Evolutionary conservation across 768 basidiomycete species (phyloP).

Genomic region (Agrocybe chaxingu): DNA sequence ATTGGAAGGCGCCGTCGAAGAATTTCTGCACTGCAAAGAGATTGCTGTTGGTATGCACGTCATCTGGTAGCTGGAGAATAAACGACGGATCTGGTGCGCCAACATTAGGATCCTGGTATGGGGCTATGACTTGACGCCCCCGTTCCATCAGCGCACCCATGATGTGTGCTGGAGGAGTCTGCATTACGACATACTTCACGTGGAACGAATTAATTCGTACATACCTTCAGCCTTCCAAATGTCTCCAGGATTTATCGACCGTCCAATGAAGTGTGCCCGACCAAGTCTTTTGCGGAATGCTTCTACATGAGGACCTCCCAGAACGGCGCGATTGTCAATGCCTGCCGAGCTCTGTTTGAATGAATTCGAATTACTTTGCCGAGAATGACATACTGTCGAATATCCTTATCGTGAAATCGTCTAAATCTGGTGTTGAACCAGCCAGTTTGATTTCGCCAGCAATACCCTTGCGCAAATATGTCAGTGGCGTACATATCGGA

Average conservation of each 20-base stretch:
- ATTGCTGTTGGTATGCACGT: conserved; percentile 69
- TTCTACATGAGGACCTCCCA: conserved; percentile 52
- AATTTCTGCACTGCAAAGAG: conserved; percentile 85
- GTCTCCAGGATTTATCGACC: conserved; percentile 53
- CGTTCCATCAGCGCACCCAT: conserved; percentile 55
- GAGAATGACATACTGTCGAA: conserved; percentile 55
- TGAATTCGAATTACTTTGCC: conserved; percentile 2
- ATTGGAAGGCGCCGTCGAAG: conserved; percentile 82
- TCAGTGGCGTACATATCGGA: background rate
- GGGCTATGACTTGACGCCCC: conserved; percentile 50
- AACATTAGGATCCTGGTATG: conserved; percentile 47
- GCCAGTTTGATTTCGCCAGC: conserved; percentile 64
- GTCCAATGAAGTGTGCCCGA: conserved; percentile 69
- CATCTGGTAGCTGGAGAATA: conserved; percentile 72
- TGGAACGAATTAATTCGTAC: background rate
- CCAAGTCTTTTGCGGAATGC: conserved; percentile 61
- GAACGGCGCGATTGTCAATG: conserved; percentile 52
- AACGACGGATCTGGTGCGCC: conserved; percentile 78
- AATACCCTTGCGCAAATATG: conserved; percentile 55
- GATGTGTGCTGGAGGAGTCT: conserved; percentile 49
- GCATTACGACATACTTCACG: conserved; percentile 2
- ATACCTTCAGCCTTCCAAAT: conserved; percentile 90
- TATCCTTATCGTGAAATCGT: conserved; percentile 78
- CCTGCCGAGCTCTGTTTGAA: conserved; percentile 32
- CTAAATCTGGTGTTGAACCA: conserved; percentile 76